Base-by-base conservation (phyloP, 1,284 basidiomycete genomes). In the Apiotrichum montevideense region DNA sequence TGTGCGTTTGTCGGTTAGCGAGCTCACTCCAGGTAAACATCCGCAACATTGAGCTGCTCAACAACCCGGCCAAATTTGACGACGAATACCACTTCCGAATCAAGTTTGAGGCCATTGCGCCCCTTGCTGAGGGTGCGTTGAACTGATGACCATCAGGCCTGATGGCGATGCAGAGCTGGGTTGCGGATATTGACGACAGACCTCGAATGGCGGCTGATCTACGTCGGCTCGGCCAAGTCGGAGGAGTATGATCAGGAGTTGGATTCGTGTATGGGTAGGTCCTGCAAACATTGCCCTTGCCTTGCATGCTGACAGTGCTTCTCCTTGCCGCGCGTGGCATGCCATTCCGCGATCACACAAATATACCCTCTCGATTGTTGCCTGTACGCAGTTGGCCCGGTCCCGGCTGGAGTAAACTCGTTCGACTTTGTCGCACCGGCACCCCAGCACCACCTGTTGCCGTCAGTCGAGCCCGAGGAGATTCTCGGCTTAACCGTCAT, bases 191-290 rank as follows among this genome's bases (percentile, higher is more conserved):
- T 49, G 35, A 32, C 55, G 4, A 9, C 68, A 94, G 95, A 98
- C 76, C 84, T 98, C 63, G 95, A 98, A 76, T 98, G 95, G 95
- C 87, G 86, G 65, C 84, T 99, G 62, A 92, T 97, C 62, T 98
- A 97, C 74, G 95, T 98, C 52, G 93, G 96, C 3, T 93, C 88
- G 1, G 93, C 96, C 0, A 91, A 87, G 14, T 85, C 88, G 67
- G 89, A 92, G 71, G 85, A 90, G 52, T 87, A 90, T 51, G 94
- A 97, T 76, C 94, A 98, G 76, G 94, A 97, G 76, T 82, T 98
- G 7, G 95, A 98, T 73, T 90, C 90, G 69, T 95, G 89, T 74
- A 86, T 95, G 66, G 92, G 79, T 73, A 66, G 71, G 72, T 67
- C 4, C 13, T 37, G 21, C 21, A 21, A 39, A 39, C 37, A 39